Evolutionary conservation across 208 protist species (phyloP).

Genomic region (Leishmania braziliensis): DNA sequence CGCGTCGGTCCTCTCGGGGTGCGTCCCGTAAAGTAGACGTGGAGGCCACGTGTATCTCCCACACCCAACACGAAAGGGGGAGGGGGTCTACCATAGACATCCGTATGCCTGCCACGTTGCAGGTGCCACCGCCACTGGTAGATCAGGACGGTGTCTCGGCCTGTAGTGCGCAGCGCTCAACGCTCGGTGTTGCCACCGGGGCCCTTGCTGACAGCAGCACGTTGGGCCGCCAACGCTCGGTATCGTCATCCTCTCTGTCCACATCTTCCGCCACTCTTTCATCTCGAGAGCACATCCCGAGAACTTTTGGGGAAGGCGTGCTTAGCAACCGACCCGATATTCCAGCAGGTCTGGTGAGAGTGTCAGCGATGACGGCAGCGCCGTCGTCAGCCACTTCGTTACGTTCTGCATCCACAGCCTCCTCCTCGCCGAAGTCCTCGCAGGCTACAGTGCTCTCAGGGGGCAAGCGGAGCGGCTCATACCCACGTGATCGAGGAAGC

Average conservation of each 20-base stretch:
- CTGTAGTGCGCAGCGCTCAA: neutral
- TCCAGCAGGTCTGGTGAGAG: neutral
- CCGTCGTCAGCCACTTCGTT: neutral
- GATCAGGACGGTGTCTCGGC: neutral
- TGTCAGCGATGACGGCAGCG: neutral
- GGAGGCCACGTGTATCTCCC: neutral
- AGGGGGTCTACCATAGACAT: neutral
- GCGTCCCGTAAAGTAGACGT: neutral
- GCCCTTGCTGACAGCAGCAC: neutral
- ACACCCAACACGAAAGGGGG: neutral
- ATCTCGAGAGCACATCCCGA: neutral
- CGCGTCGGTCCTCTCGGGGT: neutral
- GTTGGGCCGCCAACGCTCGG: neutral
- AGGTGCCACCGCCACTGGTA: neutral
- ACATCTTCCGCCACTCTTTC: neutral
- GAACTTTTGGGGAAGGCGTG: neutral
- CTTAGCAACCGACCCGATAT: neutral
- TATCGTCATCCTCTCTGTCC: neutral
- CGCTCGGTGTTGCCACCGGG: neutral
- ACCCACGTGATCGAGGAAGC: neutral
- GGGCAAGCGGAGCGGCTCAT: neutral
- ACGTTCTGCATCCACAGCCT: slow-evolving; percentile 1
- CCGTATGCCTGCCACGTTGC: neutral
- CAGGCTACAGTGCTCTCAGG: neutral
- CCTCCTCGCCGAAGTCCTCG: slow-evolving; percentile 9